phyloP scores from a whole-genome alignment of 2,329 filamentous ascomycete species.

The Amylocarpus encephaloides region DNA sequence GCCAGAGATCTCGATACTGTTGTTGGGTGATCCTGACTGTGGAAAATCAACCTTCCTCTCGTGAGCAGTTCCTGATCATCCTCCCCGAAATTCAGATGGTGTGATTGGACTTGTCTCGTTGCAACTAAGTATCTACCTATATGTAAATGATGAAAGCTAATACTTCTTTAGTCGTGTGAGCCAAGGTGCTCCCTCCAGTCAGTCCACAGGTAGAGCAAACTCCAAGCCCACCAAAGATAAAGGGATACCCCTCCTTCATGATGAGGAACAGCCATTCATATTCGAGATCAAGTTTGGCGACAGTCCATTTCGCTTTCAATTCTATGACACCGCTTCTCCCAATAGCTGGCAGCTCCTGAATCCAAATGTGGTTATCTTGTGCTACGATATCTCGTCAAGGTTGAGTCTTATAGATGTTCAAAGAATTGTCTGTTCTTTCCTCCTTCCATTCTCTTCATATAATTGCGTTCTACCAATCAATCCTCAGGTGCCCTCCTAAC shows the following conservation, averaged over 20 bases:
- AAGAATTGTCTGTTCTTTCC: conserved; percentile 40
- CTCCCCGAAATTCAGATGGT: not conserved
- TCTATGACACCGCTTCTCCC: conserved; percentile 53
- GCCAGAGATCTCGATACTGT: conserved; percentile 43
- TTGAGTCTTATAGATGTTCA: conserved; percentile 53
- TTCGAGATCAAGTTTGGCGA: conserved; percentile 47
- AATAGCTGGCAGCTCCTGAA: conserved; percentile 52
- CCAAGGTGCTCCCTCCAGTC: conserved; percentile 27
- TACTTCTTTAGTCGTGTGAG: conserved; percentile 44
- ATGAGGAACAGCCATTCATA: conserved; percentile 54
- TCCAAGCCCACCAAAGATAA: not conserved
- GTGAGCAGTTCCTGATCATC: conserved; percentile 35
- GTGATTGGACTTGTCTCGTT: not conserved
- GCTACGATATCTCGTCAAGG: conserved; percentile 56
- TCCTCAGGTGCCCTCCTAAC: not conserved
- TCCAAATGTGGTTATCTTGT: conserved; percentile 53
- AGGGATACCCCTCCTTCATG: conserved; percentile 30
- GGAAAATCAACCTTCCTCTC: conserved; percentile 58
- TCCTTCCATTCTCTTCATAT: not conserved
- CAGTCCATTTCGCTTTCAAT: conserved; percentile 47
- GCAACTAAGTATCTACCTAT: not conserved
- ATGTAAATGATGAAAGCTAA: not conserved
- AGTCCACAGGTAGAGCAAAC: not conserved
- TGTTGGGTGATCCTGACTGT: conserved; percentile 53
- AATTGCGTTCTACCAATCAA: not conserved